Base-by-base conservation (phyloP, 75 land plant species). In the Pinus taeda region DNA sequence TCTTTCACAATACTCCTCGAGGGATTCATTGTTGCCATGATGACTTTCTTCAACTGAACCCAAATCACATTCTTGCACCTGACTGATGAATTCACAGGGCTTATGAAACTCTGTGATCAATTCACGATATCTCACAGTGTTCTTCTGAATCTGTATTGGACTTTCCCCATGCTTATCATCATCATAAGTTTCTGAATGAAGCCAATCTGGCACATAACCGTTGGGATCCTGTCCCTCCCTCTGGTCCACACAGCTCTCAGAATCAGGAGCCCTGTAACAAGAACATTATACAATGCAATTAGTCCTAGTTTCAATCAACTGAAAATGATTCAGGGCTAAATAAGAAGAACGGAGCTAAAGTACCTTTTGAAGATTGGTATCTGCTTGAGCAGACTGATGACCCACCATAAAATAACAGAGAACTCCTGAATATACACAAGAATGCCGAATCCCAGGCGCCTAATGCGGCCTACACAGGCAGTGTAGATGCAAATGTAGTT, bases 101-200 rank as follows among this genome's bases (percentile, higher is more conserved):
- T 69, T 53, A 20, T 69, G 72, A 65, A 36, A 65, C 49, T 69
- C 72, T 18, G 72, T 69, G 12, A 69, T 11, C 72, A 42, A 69
- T 36, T 37, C 49, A 42, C 3, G n/a, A 42, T 8, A 42, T 37
- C 13, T 37, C 72, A 69, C 49, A n/a, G 72, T 39, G 13, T 20
- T 69, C 72, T 42, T 69, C 72, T 69, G 72, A 39, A 69, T 20
- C 18, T 69, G 72, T 15, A 65, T 1, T 15, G 69, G 69, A 13
- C 2, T 37, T 39, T 3, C 72, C 55, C 55, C 55, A 42, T 0
- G 7, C 53, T 11, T 39, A 15, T 45, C 49, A 9, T 21, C 53
- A 2, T 21, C 13, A 30, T 69, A 21, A 42, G 13, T 4, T 45
- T 37, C 53, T 3, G 3, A 42, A 42, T 42, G 12, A 18, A 20